Conservation (phyloP, 805 yeast species). For the Candida jianshihensis region DNA sequence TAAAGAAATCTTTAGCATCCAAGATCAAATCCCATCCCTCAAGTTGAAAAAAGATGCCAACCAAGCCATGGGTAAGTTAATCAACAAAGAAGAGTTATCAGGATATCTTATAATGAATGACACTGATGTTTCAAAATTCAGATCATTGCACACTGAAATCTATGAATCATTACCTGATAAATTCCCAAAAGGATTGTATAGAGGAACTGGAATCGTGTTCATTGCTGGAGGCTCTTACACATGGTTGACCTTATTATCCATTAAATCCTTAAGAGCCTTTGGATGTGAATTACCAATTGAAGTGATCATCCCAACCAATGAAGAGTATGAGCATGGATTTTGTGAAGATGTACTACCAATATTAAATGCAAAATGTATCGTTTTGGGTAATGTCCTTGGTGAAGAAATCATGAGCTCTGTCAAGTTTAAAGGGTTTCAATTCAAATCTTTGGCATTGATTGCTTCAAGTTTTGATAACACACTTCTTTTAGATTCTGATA, state of each 20-base stretch:
- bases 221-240: conserved; percentile 55
- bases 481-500: conserved; percentile 71
- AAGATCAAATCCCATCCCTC: background rate
- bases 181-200: conserved; percentile 34
- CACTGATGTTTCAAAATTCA: background rate
- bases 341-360: conserved; percentile 56
- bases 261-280: conserved; percentile 40
- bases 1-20: background rate
- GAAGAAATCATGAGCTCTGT: conserved; percentile 40
- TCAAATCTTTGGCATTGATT: conserved; percentile 64
- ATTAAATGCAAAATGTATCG: conserved; percentile 56
- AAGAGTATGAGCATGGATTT: conserved; percentile 61
- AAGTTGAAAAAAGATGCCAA: background rate
- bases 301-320: conserved; percentile 55
- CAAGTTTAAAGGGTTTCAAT: conserved; percentile 57
- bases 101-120: background rate
- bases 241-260: conserved; percentile 45
- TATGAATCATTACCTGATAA: background rate
- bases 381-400: conserved; percentile 59
- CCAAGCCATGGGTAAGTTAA: background rate
- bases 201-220: conserved; percentile 47
- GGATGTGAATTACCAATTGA: conserved; percentile 61
- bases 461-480: conserved; percentile 74
- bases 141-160: conserved; percentile 2
- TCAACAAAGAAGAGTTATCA: background rate